phyloP scores from a whole-genome alignment of 2,329 filamentous ascomycete genomes.

The Pseudogymnoascus sp. region DNA sequence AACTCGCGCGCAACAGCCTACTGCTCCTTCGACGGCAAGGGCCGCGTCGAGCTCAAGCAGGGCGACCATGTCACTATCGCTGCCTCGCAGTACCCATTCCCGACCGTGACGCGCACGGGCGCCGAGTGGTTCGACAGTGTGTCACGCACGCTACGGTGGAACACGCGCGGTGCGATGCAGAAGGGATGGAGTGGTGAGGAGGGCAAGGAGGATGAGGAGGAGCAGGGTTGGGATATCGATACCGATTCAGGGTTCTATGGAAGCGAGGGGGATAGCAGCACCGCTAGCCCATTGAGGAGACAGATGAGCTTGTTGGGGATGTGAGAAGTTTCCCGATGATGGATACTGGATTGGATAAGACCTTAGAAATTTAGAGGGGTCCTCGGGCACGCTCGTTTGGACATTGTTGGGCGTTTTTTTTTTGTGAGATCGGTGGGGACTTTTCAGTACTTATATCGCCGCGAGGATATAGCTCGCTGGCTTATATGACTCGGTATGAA shows the following conservation, averaged over 20 bases:
- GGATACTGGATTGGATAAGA: background rate
- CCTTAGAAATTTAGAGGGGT: background rate
- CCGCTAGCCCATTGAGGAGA: conserved; percentile 58
- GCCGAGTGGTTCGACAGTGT: conserved; percentile 98
- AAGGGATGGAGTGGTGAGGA: conserved; percentile 58
- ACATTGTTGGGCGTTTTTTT: background rate
- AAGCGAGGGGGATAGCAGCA: conserved; percentile 63
- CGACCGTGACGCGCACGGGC: conserved; percentile 81
- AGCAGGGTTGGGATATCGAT: conserved; percentile 86
- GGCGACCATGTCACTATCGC: conserved; percentile 96
- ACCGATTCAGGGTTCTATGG: conserved; percentile 67
- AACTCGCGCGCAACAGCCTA: conserved; percentile 88
- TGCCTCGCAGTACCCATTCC: conserved; percentile 93
- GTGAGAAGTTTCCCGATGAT: conserved; percentile 15
- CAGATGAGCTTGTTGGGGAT: conserved; percentile 67
- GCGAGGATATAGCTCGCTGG: background rate
- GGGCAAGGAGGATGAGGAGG: conserved; percentile 34
- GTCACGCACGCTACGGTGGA: conserved; percentile 86
- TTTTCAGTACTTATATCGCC: background rate
- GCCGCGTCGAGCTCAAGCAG: conserved; percentile 82
- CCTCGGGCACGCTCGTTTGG: conserved; percentile 2
- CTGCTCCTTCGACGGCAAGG: conserved; percentile 96
- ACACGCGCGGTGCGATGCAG: conserved; percentile 82
- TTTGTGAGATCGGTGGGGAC: background rate
- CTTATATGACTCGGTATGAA: background rate